Evolutionary conservation across 2,329 filamentous ascomycete species (phyloP).

Genomic region (Sporothrix variecibatus): DNA sequence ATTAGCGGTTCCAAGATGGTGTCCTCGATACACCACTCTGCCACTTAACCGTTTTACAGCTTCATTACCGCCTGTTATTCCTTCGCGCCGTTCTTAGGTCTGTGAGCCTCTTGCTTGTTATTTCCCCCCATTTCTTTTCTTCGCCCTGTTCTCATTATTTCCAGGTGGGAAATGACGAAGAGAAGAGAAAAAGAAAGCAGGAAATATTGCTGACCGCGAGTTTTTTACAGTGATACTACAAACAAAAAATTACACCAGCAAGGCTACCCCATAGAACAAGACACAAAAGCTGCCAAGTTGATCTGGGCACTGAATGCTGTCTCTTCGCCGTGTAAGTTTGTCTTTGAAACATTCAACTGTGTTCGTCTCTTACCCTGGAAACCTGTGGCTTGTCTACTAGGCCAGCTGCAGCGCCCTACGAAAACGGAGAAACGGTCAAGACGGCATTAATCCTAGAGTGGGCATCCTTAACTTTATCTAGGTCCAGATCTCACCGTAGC

Average conservation of each 20-base stretch:
- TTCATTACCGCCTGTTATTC: neutral
- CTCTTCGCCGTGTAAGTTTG: neutral
- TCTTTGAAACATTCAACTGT: neutral
- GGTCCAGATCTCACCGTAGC: neutral
- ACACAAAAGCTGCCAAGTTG: neutral
- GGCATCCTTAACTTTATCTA: slow-evolving; percentile 17
- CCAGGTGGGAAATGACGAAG: neutral
- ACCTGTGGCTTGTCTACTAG: neutral
- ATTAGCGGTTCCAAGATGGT: slow-evolving; percentile 13
- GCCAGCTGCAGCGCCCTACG: neutral
- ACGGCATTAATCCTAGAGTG: slow-evolving; percentile 1
- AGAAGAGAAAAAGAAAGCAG: neutral
- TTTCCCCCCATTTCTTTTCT: neutral
- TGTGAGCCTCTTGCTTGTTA: neutral
- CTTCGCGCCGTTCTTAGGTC: neutral
- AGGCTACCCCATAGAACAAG: neutral
- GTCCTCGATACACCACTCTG: neutral
- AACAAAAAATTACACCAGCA: neutral
- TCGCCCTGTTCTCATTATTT: neutral
- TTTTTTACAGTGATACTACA: neutral
- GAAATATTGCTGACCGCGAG: neutral
- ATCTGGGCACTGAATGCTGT: neutral
- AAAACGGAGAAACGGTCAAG: slow-evolving; percentile 5
- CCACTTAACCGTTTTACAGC: neutral
- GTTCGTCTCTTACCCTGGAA: neutral